Percentiles rank a stretch among this genome's conserved stretches.
Conservation (phyloP, 208 protist genomes). For the Trypanosoma scelopori region DNA sequence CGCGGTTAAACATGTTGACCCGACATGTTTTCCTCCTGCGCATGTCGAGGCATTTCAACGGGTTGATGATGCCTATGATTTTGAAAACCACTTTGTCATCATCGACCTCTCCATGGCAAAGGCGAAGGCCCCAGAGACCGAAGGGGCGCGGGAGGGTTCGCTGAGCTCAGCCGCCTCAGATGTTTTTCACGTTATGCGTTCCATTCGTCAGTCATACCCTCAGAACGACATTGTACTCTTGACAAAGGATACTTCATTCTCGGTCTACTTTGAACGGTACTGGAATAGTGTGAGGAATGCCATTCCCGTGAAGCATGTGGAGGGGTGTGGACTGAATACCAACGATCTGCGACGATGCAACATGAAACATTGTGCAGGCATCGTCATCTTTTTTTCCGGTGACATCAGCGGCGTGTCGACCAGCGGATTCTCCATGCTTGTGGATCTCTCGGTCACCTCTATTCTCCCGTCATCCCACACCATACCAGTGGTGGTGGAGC, state of each 20-base stretch:
- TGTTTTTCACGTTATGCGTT: constrained; percentile 60
- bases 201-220: constrained; percentile 63
- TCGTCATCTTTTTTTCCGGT: constrained; percentile 70
- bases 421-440: constrained; percentile 81
- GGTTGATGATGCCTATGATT: constrained; percentile 66
- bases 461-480: constrained; percentile 59
- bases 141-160: constrained; percentile 55
- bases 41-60: constrained; percentile 27
- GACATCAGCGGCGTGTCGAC: constrained; percentile 77
- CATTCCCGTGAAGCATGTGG: constrained; percentile 62
- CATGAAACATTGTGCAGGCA: constrained; percentile 63
- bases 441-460: constrained; percentile 67
- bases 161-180: constrained; percentile 60
- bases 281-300: constrained; percentile 34
- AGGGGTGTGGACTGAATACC: constrained; percentile 71
- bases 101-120: constrained; percentile 79
- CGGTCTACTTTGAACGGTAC: constrained; percentile 70
- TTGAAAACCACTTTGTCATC: constrained; percentile 74
- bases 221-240: constrained; percentile 75
- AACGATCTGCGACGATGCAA: constrained; percentile 73
- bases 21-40: not conserved
- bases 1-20: no score
- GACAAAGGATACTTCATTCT: constrained; percentile 69
- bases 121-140: constrained; percentile 49
- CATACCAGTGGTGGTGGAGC: constrained; percentile 78